Evolutionary conservation across 805 yeast genomes (phyloP), one percentile per base, ranked within the genome.

Genomic region (Starmerella etchellsii): DNA sequence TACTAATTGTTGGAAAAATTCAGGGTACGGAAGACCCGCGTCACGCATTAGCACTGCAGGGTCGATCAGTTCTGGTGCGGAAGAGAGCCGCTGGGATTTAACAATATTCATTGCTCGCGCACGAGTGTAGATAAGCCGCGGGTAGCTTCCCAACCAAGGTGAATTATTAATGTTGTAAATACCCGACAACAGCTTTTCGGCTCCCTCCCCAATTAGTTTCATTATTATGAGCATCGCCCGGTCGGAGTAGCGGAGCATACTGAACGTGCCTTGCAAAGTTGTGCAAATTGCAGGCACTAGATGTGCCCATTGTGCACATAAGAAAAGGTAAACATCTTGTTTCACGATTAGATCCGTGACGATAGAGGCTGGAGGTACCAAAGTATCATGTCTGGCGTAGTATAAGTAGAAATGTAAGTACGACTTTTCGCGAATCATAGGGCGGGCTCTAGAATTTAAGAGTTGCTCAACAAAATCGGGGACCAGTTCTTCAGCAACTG

Each of bases 181-280:
- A 2, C 26, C 23, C 15, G 23, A 13, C 16, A 31, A 7, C 16
- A 6, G 34, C 10, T 16, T 10, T n/a, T 34, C 34, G 2, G 16
- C 31, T 14, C 31, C 18, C 4, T 21, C 29, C 2, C 20, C 27
- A 1, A 20, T 33, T 16, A 47, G 37, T 4, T 39, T 13, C 10
- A 28, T 10, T 18, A 38, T 39, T 5, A 42, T 11, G 5, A 34
- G 14, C 7, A 10, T 18, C 15, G 24, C 27, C 8, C 30, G 31
- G 2, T 20, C 31, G 8, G 34, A 32, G 2, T 18, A n/a, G 6
- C 37, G 13, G 2, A 39, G 26, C 2, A 48, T 39, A 19, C 43
- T 18, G 36, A 49, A 49, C 14, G 31, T 26, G 23, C 53, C 53
- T 30, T 42, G 47, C 35, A 49, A 26, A 3, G 52, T 49, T 4